These are phyloP conservation scores for Nymphaea thermarum DNA, from an alignment of 164 flowering plant species.

Conservation along the genomic window DNA sequence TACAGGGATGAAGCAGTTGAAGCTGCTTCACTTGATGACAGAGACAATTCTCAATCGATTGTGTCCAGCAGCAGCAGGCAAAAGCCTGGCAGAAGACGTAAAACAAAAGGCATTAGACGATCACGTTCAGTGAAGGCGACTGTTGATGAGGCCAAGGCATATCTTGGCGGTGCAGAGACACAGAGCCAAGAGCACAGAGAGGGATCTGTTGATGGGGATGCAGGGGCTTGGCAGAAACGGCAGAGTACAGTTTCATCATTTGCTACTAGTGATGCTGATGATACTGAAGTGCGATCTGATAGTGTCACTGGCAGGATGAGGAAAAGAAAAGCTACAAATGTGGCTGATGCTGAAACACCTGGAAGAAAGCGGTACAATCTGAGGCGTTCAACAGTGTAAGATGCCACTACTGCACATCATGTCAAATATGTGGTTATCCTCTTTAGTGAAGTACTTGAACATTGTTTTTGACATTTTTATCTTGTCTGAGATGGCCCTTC, in stretches of 20 bases:
- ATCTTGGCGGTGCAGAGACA: constrained; percentile 28
- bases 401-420: neutral
- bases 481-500: neutral
- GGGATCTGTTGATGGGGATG: constrained; percentile 17
- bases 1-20: constrained; percentile 10
- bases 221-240: constrained; percentile 34
- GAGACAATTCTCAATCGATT: neutral
- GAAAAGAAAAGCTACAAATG: constrained; percentile 52
- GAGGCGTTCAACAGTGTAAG: constrained; percentile 60
- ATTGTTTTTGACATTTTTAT: neutral
- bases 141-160: constrained; percentile 44
- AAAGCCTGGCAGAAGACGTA: constrained; percentile 23
- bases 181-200: constrained; percentile 6
- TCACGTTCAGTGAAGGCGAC: constrained; percentile 56
- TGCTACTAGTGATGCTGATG: constrained; percentile 35
- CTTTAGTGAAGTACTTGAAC: too few species aligned
- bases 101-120: constrained; percentile 19
- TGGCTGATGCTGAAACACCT: constrained; percentile 32
- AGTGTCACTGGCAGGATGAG: constrained; percentile 54
- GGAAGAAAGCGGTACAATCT: constrained; percentile 70
- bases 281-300: constrained; percentile 54
- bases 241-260: constrained; percentile 23
- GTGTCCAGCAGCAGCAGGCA: constrained; percentile 9
- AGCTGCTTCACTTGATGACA: neutral
- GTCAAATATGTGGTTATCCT: neutral